Evolutionary conservation across 1,139 yeast genomes (phyloP).

Genomic region (Protomyces pachydermus): DNA sequence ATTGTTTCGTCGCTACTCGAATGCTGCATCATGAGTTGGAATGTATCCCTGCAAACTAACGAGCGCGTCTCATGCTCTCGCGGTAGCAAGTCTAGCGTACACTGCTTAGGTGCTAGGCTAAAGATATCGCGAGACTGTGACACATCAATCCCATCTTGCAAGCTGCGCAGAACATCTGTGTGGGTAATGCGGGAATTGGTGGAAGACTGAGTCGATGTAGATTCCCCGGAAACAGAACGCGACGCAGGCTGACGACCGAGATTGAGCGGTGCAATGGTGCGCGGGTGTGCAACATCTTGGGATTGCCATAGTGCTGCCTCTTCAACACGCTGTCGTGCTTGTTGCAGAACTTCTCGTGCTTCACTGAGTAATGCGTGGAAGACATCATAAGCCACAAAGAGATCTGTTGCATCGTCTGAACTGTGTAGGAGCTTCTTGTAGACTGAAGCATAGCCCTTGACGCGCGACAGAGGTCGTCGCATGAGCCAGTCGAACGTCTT

Average conservation of each 20-base stretch:
- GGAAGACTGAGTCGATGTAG: conserved; percentile 26
- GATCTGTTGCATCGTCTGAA: conserved; percentile 23
- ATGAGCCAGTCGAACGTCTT: conserved; percentile 22
- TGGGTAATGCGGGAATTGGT: conserved; percentile 15
- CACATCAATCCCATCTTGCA: conserved; percentile 4
- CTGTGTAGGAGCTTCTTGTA: conserved; percentile 23
- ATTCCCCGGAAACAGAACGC: conserved; percentile 20
- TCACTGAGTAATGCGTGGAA: conserved; percentile 15
- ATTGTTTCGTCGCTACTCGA: not conserved
- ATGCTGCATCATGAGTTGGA: conserved; percentile 1
- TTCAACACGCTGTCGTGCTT: conserved; percentile 1
- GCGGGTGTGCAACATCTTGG: not conserved
- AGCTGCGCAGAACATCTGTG: conserved; percentile 8
- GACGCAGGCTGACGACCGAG: conserved; percentile 7
- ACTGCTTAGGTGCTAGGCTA: conserved; percentile 1
- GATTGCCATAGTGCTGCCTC: not conserved
- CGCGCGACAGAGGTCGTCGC: conserved; percentile 24
- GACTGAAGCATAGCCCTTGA: conserved; percentile 8
- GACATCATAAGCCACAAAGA: conserved; percentile 19
- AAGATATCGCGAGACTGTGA: conserved; percentile 12
- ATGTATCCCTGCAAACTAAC: conserved; percentile 18
- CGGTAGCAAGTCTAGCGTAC: conserved; percentile 12
- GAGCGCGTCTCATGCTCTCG: not conserved
- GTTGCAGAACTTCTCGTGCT: conserved; percentile 18
- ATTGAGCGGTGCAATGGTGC: not conserved